These are phyloP conservation scores for Ligustrum vulgare DNA, from an alignment of 257 asterid species.

Conservation along the genomic window DNA sequence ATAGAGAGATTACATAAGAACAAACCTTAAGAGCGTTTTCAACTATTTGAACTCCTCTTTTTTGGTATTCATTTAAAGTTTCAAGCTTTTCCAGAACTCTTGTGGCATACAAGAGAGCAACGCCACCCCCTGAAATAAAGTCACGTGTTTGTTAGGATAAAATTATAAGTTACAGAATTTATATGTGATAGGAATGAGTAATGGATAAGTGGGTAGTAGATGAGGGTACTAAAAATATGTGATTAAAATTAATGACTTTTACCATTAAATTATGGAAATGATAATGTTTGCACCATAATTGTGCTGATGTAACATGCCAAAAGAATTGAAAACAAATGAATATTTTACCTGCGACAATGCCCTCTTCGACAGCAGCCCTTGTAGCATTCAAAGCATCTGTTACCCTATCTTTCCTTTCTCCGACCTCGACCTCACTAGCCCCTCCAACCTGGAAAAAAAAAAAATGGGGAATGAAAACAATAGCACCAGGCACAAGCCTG, in stretches of 20 bases:
- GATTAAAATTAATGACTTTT: too few species aligned
- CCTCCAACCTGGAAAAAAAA: conserved; percentile 89
- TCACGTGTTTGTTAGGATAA: too few species aligned
- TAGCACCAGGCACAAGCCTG: conserved; percentile 20
- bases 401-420: conserved; percentile 92
- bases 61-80: conserved; percentile 74
- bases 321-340: conserved; percentile 9
- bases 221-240: too few species aligned
- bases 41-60: conserved; percentile 72
- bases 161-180: too few species aligned
- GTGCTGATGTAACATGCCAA: conserved; percentile 13
- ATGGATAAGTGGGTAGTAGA: too few species aligned
- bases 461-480: conserved; percentile 5
- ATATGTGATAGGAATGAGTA: too few species aligned
- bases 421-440: conserved; percentile 81
- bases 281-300: background rate
- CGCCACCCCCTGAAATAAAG: conserved; percentile 73
- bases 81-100: conserved; percentile 58
- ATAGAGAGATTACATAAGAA: conserved; percentile 10
- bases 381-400: conserved; percentile 97
- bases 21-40: conserved; percentile 82
- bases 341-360: conserved; percentile 75
- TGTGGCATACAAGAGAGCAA: conserved; percentile 80
- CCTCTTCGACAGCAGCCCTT: conserved; percentile 94
- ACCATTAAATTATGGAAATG: too few species aligned